Percentiles rank a stretch among this genome's conserved stretches.
Evolutionary conservation across 345 rosid species (phyloP).

Genomic region (Brassica nigra): DNA sequence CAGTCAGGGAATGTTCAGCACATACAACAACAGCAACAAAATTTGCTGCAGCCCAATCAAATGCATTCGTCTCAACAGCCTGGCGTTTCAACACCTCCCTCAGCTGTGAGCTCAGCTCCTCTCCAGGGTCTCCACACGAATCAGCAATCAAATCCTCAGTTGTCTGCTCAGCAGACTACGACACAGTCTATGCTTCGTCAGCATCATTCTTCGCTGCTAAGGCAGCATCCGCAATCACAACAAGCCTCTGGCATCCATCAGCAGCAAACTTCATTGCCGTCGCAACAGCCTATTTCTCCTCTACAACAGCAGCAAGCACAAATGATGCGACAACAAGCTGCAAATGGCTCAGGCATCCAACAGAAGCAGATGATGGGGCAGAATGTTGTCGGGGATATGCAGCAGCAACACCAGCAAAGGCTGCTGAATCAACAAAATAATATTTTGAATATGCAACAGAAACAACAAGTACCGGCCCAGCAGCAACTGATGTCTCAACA

Average conservation of each 20-base stretch:
- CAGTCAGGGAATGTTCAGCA: slow-evolving; percentile 77
- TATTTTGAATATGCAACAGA: slow-evolving; percentile 69
- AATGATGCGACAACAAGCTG: slow-evolving; percentile 60
- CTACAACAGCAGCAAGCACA: slow-evolving; percentile 65
- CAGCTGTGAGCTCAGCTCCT: slow-evolving; percentile 58
- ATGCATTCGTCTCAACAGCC: slow-evolving; percentile 79
- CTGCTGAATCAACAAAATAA: slow-evolving; percentile 73
- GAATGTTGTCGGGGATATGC: slow-evolving; percentile 73
- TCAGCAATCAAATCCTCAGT: slow-evolving; percentile 73
- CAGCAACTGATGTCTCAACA: slow-evolving; percentile 48
- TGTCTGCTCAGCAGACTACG: slow-evolving; percentile 61
- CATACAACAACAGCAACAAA: slow-evolving; percentile 66
- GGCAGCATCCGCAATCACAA: slow-evolving; percentile 75
- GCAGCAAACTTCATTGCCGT: slow-evolving; percentile 64
- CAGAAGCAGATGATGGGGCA: slow-evolving; percentile 71
- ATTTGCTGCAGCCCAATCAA: slow-evolving; percentile 62
- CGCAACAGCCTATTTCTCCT: slow-evolving; percentile 58
- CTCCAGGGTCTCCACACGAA: slow-evolving; percentile 64
- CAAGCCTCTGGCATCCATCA: slow-evolving; percentile 69
- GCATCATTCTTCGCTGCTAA: slow-evolving; percentile 61
- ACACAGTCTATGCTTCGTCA: slow-evolving; percentile 79
- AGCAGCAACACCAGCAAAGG: slow-evolving; percentile 77
- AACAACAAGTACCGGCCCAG: slow-evolving; percentile 55
- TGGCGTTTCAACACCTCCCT: slow-evolving; percentile 64
- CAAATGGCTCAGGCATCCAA: slow-evolving; percentile 59